phyloP scores from a whole-genome alignment of 345 rosid genomes.

The Schrenkiella parvula region DNA sequence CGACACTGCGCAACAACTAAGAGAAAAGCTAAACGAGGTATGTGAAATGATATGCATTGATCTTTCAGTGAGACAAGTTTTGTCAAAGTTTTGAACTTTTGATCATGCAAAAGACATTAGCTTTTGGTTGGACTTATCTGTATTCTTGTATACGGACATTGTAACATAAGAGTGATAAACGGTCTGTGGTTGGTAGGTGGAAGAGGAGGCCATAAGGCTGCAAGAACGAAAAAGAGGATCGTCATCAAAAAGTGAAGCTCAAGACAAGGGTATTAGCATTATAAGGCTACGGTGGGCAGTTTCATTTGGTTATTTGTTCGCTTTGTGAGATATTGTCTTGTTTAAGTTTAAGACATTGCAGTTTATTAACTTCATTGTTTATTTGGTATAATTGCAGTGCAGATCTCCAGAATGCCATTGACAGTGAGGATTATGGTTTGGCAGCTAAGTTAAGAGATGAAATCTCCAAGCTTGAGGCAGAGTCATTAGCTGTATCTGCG shows the following conservation, averaged over 20 bases:
- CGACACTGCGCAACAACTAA: conserved; percentile 72
- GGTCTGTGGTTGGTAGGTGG: conserved; percentile 57
- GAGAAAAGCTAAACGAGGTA: conserved; percentile 91
- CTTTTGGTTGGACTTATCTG: not conserved
- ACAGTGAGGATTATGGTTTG: conserved; percentile 65
- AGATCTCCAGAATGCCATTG: conserved; percentile 81
- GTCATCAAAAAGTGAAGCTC: conserved; percentile 91
- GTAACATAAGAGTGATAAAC: not conserved
- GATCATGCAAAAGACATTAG: not conserved
- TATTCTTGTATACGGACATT: not conserved
- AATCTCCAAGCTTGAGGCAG: conserved; percentile 77
- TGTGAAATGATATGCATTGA: not conserved
- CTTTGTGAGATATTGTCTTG: not conserved
- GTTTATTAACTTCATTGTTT: not conserved
- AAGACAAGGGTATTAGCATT: conserved; percentile 76
- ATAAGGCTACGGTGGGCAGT: conserved; percentile 65
- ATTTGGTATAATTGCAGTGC: conserved; percentile 47
- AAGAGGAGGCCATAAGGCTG: conserved; percentile 63
- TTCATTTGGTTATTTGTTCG: not conserved
- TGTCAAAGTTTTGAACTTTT: not conserved
- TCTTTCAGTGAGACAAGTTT: not conserved
- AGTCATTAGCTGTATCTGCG: conserved; percentile 81
- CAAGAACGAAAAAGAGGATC: conserved; percentile 72
- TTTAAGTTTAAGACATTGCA: not conserved
- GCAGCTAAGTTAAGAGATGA: conserved; percentile 76